A percentile compares a stretch with the other conserved stretches of the same genome.
These are phyloP conservation scores for Calonectria honghensis DNA, from an alignment of 2,329 filamentous ascomycete species.

Conservation along the genomic window DNA sequence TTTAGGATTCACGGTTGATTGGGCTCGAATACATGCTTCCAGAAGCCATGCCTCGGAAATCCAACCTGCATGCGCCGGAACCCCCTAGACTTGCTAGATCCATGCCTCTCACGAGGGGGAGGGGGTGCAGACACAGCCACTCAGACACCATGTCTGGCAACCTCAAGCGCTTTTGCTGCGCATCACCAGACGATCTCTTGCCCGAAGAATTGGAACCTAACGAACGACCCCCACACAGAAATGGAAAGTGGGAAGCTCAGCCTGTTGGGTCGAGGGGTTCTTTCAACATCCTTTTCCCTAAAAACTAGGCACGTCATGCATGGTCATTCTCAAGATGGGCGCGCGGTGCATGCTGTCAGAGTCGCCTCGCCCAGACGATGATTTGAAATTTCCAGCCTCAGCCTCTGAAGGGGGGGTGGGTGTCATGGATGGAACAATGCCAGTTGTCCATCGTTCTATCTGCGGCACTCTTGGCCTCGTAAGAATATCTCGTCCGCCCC, in stretches of 20 bases:
- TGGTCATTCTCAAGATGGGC: constrained; percentile 11
- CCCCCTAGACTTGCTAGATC: constrained; percentile 28
- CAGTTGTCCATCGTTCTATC: constrained; percentile 51
- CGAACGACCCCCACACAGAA: constrained; percentile 42
- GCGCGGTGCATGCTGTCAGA: constrained; percentile 26
- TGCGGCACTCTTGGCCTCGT: constrained; percentile 42
- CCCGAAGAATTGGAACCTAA: constrained; percentile 44
- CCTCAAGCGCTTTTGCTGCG: constrained; percentile 37
- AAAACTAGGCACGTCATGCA: constrained; percentile 27
- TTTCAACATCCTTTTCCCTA: background rate
- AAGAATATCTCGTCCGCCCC: constrained; percentile 39
- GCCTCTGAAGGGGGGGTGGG: constrained; percentile 35
- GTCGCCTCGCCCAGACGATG: constrained; percentile 23
- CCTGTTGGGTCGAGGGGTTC: background rate
- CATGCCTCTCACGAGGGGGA: constrained; percentile 22
- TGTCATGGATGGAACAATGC: constrained; percentile 44
- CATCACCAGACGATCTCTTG: constrained; percentile 46
- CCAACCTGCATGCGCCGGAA: constrained; percentile 40
- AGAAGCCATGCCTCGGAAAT: constrained; percentile 43
- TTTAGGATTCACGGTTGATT: constrained; percentile 43
- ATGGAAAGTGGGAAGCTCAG: background rate
- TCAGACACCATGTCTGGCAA: constrained; percentile 42
- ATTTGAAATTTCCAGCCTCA: constrained; percentile 21
- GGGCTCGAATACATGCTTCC: constrained; percentile 47
- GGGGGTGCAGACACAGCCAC: constrained; percentile 46